These are phyloP conservation scores for Pleurozium schreberi DNA, from an alignment of 225 moss, liverwort and hornwort genomes.

Conservation along the genomic window DNA sequence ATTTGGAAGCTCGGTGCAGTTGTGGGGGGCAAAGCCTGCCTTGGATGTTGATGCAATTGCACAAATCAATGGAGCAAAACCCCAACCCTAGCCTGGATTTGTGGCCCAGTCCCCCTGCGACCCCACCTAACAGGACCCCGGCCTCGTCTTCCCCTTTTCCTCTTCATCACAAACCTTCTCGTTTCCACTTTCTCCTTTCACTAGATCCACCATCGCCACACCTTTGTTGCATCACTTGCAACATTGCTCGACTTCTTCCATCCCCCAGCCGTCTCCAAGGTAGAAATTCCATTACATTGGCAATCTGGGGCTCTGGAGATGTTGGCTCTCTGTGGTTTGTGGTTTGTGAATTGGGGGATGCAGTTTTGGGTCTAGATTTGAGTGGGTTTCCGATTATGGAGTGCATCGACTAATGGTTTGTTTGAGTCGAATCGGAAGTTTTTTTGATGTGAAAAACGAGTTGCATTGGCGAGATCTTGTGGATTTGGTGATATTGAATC, in stretches of 20 bases:
- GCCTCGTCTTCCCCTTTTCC: background rate
- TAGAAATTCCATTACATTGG: background rate
- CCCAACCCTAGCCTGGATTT: conserved; percentile 10
- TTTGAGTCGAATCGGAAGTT: background rate
- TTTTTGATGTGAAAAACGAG: background rate
- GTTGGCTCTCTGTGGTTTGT: too few relatives aligned
- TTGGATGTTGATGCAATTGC: background rate
- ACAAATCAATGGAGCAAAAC: background rate
- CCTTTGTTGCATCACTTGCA: background rate
- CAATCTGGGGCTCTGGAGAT: background rate
- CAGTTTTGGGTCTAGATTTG: background rate
- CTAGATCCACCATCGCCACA: background rate
- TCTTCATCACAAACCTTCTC: background rate
- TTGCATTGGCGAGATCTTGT: background rate
- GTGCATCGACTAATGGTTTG: background rate
- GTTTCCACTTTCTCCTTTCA: background rate
- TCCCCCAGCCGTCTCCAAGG: background rate
- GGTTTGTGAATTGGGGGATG: background rate
- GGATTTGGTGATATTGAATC: background rate
- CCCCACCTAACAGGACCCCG: background rate
- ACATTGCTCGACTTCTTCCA: background rate
- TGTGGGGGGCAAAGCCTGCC: background rate
- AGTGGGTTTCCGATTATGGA: background rate
- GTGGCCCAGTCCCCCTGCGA: conserved; percentile 14
- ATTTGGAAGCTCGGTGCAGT: background rate